phyloP scores from a whole-genome alignment of 148 eudicot species.

The Camellia japonica region DNA sequence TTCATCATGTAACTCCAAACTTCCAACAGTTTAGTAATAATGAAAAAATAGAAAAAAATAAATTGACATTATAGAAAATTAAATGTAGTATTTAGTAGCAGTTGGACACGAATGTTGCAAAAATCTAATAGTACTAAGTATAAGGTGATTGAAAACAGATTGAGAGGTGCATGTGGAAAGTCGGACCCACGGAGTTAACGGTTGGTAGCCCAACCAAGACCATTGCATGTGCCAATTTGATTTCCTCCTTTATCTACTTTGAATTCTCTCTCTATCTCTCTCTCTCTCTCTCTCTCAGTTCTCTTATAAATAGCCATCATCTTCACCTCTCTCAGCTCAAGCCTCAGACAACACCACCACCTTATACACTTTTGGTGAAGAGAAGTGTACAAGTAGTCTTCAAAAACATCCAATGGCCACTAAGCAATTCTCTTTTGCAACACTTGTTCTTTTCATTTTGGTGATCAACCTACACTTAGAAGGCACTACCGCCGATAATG shows the following conservation, averaged over 20 bases:
- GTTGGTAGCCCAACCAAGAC: constrained; percentile 18
- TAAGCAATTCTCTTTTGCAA: not conserved
- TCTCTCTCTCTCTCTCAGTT: not conserved
- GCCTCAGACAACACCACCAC: not conserved
- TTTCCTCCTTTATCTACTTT: not conserved
- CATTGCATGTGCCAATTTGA: constrained; percentile 7
- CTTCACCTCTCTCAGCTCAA: not conserved
- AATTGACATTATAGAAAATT: no score
- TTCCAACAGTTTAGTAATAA: no score
- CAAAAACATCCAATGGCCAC: not conserved
- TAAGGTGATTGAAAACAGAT: not conserved
- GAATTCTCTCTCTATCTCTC: not conserved
- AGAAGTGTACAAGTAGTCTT: not conserved
- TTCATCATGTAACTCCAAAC: no score
- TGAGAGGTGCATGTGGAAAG: not conserved
- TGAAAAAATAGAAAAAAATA: no score
- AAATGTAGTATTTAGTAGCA: no score
- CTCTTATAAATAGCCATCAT: constrained; percentile 10
- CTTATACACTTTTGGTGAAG: not conserved
- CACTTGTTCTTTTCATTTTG: constrained; percentile 3
- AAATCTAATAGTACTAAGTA: not conserved
- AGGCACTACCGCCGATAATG: constrained; percentile 18
- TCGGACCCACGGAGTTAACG: constrained; percentile 11
- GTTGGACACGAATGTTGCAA: no score
- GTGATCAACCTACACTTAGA: constrained; percentile 6